phyloP scores from a whole-genome alignment of 1,284 basidiomycete genomes.

The Bondarzewia mesenterica region DNA sequence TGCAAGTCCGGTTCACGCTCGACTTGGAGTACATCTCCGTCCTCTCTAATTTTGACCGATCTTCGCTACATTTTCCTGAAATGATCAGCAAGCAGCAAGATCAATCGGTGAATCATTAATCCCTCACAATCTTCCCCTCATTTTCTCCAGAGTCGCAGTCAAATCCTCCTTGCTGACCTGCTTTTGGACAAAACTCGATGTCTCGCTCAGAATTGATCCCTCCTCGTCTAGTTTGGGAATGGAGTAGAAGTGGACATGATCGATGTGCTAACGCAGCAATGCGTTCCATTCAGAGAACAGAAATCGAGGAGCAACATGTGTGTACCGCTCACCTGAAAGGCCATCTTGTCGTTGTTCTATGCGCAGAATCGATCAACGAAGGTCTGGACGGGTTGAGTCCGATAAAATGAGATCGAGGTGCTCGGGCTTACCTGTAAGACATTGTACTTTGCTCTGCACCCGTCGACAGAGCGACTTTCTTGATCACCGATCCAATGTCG shows the following conservation, averaged over 20 bases:
- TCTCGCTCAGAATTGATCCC: slow-evolving; percentile 22
- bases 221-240: slow-evolving; percentile 29
- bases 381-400: not conserved
- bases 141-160: slow-evolving; percentile 12
- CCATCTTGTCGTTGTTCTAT: slow-evolving; percentile 33
- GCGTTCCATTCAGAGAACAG: not conserved
- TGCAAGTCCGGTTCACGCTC: too few relatives aligned
- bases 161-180: slow-evolving; percentile 24
- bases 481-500: slow-evolving; percentile 46
- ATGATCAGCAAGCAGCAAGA: too few relatives aligned
- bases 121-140: slow-evolving; percentile 6
- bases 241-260: slow-evolving; percentile 35
- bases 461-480: slow-evolving; percentile 53
- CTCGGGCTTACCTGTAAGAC: slow-evolving; percentile 35
- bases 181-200: slow-evolving; percentile 26
- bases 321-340: slow-evolving; percentile 25
- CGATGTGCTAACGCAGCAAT: slow-evolving; percentile 27
- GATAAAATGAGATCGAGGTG: not conserved
- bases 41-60: too few relatives aligned
- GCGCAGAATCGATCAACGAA: too few relatives aligned
- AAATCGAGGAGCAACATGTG: not conserved
- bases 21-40: too few relatives aligned
- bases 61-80: too few relatives aligned
- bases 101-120: too few relatives aligned
- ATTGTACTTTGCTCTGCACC: slow-evolving; percentile 53